Conservation (phyloP, 805 yeast species). For the Wickerhamiella sorbophila region DNA sequence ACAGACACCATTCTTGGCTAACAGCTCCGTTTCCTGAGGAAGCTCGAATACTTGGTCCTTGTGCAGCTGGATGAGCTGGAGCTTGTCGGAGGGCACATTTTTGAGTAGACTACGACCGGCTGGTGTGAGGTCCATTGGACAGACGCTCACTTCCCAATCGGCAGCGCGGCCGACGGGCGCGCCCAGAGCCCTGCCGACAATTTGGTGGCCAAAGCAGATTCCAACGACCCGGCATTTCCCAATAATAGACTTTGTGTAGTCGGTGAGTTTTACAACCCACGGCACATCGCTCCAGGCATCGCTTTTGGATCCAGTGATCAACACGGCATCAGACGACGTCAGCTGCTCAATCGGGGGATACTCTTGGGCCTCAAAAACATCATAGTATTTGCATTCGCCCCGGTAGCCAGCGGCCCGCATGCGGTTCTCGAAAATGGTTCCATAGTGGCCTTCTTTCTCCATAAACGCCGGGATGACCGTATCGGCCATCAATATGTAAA, state of each 20-base stretch:
- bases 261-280: constrained; percentile 27
- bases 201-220: constrained; percentile 81
- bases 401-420: constrained; percentile 19
- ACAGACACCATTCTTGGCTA: constrained; percentile 44
- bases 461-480: constrained; percentile 18
- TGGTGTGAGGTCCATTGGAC: constrained; percentile 34
- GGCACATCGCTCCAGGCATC: constrained; percentile 23
- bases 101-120: constrained; percentile 28
- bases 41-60: constrained; percentile 38
- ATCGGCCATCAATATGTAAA: constrained; percentile 27
- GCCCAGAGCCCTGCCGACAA: constrained; percentile 53
- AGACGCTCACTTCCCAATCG: constrained; percentile 66
- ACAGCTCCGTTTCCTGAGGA: constrained; percentile 29
- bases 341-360: constrained; percentile 18
- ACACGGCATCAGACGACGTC: constrained; percentile 18
- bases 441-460: constrained; percentile 23
- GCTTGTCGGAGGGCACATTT: constrained; percentile 5
- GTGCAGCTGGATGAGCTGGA: constrained; percentile 40
- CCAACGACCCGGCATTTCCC: constrained; percentile 30
- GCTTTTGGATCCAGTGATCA: constrained; percentile 28
- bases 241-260: constrained; percentile 15
- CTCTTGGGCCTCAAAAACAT: constrained; percentile 18
- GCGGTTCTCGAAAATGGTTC: constrained; percentile 20
- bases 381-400: constrained; percentile 14
- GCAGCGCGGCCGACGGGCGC: constrained; percentile 40